Percentiles rank a stretch among this genome's conserved stretches.
phyloP scores from a whole-genome alignment of 192 early-diverging fungal genomes.

The Phlyctochytrium arcticum region DNA sequence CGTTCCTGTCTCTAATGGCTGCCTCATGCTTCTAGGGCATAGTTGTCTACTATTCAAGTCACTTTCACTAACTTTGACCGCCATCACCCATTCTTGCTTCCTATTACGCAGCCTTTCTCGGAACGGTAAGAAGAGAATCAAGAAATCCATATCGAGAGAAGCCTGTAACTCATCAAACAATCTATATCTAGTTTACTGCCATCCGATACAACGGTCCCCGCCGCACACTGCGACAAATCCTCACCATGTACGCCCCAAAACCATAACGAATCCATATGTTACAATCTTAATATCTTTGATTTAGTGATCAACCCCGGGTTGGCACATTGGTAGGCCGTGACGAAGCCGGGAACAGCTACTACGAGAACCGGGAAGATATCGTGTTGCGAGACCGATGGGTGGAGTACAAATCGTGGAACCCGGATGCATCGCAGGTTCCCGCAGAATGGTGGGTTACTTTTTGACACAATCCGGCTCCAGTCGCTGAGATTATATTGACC shows the following conservation, averaged over 20 bases:
- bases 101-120: not conserved
- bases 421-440: constrained; percentile 46
- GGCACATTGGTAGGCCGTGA: constrained; percentile 48
- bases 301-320: constrained; percentile 39
- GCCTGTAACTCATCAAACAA: not conserved
- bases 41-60: not conserved
- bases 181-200: not conserved
- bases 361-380: constrained; percentile 45
- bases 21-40: not conserved
- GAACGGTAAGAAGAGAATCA: too few relatives aligned
- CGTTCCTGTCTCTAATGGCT: not conserved
- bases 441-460: constrained; percentile 51
- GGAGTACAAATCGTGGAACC: constrained; percentile 50
- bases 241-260: constrained; percentile 24
- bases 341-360: constrained; percentile 49
- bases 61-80: not conserved
- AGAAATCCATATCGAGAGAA: too few relatives aligned
- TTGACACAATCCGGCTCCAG: too few relatives aligned
- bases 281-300: not conserved
- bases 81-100: not conserved
- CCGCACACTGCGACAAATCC: constrained; percentile 13
- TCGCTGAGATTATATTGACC: too few relatives aligned
- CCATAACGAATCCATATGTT: not conserved
- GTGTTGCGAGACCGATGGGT: constrained; percentile 47
- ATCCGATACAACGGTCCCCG: constrained; percentile 4